These are phyloP conservation scores for Cyathus striatus DNA, from an alignment of 768 basidiomycete species.

Conservation along the genomic window DNA sequence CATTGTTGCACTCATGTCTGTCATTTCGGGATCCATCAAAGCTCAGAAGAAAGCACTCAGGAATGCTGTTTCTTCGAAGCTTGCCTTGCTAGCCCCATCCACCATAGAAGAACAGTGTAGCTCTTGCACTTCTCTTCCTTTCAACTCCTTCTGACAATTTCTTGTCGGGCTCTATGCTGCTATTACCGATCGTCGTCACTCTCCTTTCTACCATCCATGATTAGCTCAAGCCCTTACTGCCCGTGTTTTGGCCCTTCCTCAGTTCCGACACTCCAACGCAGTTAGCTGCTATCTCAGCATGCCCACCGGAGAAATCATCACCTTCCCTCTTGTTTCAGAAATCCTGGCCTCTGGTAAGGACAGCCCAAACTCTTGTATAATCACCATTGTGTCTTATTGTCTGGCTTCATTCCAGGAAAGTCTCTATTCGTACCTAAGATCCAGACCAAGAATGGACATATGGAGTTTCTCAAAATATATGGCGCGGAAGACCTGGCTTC, in stretches of 20 bases:
- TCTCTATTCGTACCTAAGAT: constrained; percentile 69
- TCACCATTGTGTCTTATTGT: too few relatives aligned
- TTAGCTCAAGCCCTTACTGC: constrained; percentile 43
- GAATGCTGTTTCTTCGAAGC: constrained; percentile 37
- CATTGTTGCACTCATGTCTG: constrained; percentile 1
- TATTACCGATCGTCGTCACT: too few relatives aligned
- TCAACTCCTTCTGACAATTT: not conserved
- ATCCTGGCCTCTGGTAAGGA: constrained; percentile 52
- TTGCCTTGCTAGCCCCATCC: constrained; percentile 37
- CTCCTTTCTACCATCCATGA: too few relatives aligned
- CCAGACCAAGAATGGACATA: constrained; percentile 34
- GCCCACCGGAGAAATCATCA: constrained; percentile 68
- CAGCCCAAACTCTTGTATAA: not conserved
- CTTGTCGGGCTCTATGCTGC: too few relatives aligned
- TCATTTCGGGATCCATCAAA: constrained; percentile 18
- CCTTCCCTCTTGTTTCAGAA: constrained; percentile 40
- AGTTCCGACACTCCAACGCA: constrained; percentile 41
- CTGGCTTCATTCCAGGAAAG: constrained; percentile 58
- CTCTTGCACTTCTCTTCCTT: not conserved
- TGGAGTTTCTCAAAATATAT: constrained; percentile 67
- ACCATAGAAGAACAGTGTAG: constrained; percentile 61
- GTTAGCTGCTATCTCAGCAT: constrained; percentile 80
- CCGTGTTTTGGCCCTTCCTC: constrained; percentile 43
- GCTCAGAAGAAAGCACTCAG: constrained; percentile 54
- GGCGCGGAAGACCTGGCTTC: constrained; percentile 50